Base-by-base conservation (phyloP, 805 yeast genomes). In the Lachancea quebecensis region DNA sequence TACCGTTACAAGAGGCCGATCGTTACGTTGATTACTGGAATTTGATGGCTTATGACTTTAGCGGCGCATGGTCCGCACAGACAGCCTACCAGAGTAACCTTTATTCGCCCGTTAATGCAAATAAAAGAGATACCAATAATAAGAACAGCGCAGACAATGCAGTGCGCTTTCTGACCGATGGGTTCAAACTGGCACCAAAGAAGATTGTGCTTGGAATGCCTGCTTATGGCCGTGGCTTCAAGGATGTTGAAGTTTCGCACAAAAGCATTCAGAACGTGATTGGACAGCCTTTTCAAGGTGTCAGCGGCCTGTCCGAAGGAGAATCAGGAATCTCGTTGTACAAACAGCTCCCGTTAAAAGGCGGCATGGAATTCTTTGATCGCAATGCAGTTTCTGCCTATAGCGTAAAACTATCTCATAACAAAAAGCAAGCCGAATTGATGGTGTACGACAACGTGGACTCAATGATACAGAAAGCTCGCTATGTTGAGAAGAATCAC, bases 31-130 rank as follows among this genome's bases (percentile, higher is more conserved):
- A 78, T 15, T 78, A 78, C 52, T 89, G 90, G 84, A 90, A 91
- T 59, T 61, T 93, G 47, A 91, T 91, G 98, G 79, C 93, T 15
- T 91, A 93, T 62, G 98, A 93, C 61, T 85, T 81, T 54, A 67
- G 81, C 1, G 98, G 97, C 0, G 70, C 75, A 8, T 87, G 95
- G 95, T 79, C 86, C 1, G 55, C 61, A 0, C 51, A 39, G 2
- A 75, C 82, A 0, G 82, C 75, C 1, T 83, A 77, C 57, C 96
- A 87, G 48, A 78, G 93, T 3, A 87, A 88, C 62, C 57, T 88
- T 50, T 77, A 54, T 35, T 55, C 50, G 10, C 49, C 54, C 15
- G 60, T 65, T 4, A 39, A 43, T 4, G 30, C 29, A 14, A n/a
- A 38, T 4, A 37, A 49, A 10, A 35, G 35, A 11, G 44, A 48